phyloP scores from a whole-genome alignment of 164 flowering plant species.

The Tinospora cordifolia region DNA sequence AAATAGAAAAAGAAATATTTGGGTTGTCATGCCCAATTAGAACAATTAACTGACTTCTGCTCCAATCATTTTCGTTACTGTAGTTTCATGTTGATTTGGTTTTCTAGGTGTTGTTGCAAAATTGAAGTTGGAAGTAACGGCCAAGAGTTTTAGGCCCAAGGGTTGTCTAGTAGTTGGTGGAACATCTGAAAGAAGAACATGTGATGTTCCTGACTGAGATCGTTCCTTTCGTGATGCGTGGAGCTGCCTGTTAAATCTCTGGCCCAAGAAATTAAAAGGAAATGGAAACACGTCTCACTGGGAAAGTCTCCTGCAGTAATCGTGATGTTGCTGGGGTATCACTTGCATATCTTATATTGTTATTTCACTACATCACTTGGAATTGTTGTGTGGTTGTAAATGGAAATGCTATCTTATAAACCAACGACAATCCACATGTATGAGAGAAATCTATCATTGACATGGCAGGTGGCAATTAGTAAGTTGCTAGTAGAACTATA shows the following conservation, averaged over 20 bases:
- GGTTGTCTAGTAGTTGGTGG: conserved; percentile 54
- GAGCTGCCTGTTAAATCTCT: conserved; percentile 68
- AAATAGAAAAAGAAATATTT: neutral
- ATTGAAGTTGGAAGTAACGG: conserved; percentile 74
- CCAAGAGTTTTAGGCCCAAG: conserved; percentile 63
- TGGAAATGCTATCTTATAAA: no score
- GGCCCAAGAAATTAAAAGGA: conserved; percentile 72
- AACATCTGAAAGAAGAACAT: conserved; percentile 79
- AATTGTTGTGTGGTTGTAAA: no score
- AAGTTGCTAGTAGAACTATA: no score
- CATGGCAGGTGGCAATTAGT: no score
- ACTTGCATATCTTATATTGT: no score
- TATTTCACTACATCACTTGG: no score
- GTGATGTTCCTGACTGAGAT: conserved; percentile 65
- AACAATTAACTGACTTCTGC: neutral
- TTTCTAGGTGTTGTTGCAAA: conserved; percentile 81
- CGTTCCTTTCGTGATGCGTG: conserved; percentile 80
- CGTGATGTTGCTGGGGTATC: conserved; percentile 20
- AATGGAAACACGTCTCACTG: conserved; percentile 71
- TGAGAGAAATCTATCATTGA: no score
- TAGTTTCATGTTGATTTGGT: neutral
- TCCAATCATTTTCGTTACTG: neutral
- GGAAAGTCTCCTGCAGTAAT: conserved; percentile 66
- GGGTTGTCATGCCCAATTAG: neutral
- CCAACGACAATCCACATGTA: no score